A percentile compares a stretch with the other conserved stretches of the same genome.
phyloP scores from a whole-genome alignment of 208 protist genomes.

The Vickermania ingenoplastis region DNA sequence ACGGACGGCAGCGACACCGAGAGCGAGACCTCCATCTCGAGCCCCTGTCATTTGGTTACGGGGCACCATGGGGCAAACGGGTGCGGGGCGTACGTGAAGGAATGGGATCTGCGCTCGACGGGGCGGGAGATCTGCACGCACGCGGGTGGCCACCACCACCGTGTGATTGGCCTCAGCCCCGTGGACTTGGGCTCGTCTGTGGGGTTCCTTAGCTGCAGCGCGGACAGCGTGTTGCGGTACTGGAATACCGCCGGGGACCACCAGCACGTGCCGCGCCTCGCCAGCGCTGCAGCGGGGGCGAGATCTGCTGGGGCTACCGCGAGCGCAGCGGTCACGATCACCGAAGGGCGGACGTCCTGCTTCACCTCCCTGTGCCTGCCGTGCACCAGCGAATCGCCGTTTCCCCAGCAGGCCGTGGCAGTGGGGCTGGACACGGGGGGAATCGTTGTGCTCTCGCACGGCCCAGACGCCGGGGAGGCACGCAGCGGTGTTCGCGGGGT shows the following conservation, averaged over 20 bases:
- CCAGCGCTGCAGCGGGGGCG: neutral
- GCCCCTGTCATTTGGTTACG: constrained; percentile 35
- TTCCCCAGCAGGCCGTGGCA: neutral
- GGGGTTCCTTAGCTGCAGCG: neutral
- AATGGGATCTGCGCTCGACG: constrained; percentile 59
- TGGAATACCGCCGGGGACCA: neutral
- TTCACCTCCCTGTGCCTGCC: neutral
- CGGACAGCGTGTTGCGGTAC: neutral
- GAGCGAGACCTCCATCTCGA: too few relatives aligned
- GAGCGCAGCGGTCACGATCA: neutral
- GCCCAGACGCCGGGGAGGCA: too few relatives aligned
- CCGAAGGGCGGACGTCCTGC: neutral
- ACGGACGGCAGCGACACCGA: too few relatives aligned
- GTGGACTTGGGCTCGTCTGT: neutral
- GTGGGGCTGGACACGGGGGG: neutral
- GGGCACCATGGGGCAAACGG: constrained; percentile 71
- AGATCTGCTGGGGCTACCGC: neutral
- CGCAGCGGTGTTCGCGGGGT: too few relatives aligned
- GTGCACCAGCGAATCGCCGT: neutral
- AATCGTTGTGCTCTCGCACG: neutral
- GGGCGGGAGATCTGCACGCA: constrained; percentile 33
- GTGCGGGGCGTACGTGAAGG: constrained; percentile 37
- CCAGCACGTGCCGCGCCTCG: too few relatives aligned
- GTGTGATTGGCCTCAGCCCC: neutral
- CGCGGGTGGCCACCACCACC: constrained; percentile 21